Conservation (phyloP, 1,284 basidiomycete genomes). For the Crepidotus sp. region DNA sequence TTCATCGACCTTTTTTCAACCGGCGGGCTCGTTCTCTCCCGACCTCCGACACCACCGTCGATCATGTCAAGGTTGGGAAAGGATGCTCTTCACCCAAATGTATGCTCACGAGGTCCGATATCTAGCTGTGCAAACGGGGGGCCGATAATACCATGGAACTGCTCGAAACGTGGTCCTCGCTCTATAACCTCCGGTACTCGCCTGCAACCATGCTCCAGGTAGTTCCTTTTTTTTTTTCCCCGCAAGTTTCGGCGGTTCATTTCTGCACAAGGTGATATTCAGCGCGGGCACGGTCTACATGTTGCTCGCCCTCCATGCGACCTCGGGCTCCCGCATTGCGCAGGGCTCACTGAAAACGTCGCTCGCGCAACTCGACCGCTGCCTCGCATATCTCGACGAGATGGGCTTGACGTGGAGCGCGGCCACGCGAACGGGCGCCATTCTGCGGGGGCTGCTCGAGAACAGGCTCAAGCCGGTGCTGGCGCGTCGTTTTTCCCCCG, state of each 20-base stretch:
- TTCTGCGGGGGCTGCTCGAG: not conserved
- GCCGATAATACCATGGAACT: conserved; percentile 29
- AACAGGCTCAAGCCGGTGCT: conserved; percentile 1
- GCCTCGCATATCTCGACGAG: conserved; percentile 4
- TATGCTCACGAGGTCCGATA: not conserved
- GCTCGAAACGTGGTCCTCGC: conserved; percentile 34
- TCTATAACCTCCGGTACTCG: conserved; percentile 38
- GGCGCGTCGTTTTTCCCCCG: not conserved
- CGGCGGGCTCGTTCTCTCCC: conserved; percentile 29
- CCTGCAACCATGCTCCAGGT: conserved; percentile 38
- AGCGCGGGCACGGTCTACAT: conserved; percentile 40
- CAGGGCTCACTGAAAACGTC: conserved; percentile 8
- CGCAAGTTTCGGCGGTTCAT: too few species aligned
- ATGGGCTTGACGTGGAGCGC: not conserved
- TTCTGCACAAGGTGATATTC: conserved; percentile 35
- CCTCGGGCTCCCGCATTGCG: conserved; percentile 28
- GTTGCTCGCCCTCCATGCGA: conserved; percentile 25
- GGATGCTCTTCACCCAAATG: too few species aligned
- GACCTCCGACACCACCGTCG: conserved; percentile 26
- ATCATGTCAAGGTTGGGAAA: conserved; percentile 33
- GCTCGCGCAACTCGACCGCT: not conserved
- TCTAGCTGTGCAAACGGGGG: conserved; percentile 36
- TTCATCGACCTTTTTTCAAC: conserved; percentile 46
- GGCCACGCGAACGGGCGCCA: not conserved
- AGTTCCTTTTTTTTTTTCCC: not conserved